phyloP scores from a whole-genome alignment of 2,329 filamentous ascomycete species.

The Fusarium zealandicum region DNA sequence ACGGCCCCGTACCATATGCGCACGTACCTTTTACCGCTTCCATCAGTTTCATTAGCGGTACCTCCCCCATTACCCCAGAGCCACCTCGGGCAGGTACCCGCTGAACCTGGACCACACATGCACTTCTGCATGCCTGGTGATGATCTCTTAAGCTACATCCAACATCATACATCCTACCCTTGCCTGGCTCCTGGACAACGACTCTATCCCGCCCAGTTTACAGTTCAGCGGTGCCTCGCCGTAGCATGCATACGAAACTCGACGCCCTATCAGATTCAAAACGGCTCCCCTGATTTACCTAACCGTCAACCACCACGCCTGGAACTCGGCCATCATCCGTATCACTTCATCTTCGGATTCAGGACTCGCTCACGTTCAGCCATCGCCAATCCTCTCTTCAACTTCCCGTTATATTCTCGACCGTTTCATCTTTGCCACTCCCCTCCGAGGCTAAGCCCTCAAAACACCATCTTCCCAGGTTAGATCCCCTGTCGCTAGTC shows the following conservation, averaged over 20 bases:
- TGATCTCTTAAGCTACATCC: slow-evolving; percentile 20
- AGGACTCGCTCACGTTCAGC: slow-evolving; percentile 2
- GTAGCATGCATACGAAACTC: slow-evolving; percentile 7
- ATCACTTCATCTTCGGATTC: slow-evolving; percentile 3
- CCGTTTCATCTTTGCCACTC: slow-evolving; percentile 16
- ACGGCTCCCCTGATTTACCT: slow-evolving; percentile 18
- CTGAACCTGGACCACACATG: slow-evolving; percentile 27
- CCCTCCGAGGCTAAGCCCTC: slow-evolving; percentile 18
- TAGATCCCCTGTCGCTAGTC: slow-evolving; percentile 12
- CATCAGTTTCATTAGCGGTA: slow-evolving; percentile 12
- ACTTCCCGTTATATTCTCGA: slow-evolving; percentile 4
- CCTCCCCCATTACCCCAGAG: slow-evolving; percentile 28
- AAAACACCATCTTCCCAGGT: slow-evolving; percentile 25
- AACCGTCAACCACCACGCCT: slow-evolving; percentile 20
- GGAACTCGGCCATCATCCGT: slow-evolving; percentile 37
- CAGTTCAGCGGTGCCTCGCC: slow-evolving; percentile 10
- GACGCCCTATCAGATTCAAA: slow-evolving; percentile 18
- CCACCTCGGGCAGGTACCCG: slow-evolving; percentile 15
- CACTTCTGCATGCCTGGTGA: slow-evolving; percentile 21
- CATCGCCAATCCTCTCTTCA: slow-evolving; percentile 8
- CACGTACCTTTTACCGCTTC: background rate
- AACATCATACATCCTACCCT: slow-evolving; percentile 16
- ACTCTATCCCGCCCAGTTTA: slow-evolving; percentile 1
- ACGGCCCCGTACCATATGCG: background rate
- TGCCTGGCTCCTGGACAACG: slow-evolving; percentile 2